Percentiles rank a stretch among this genome's conserved stretches.
Evolutionary conservation across 495 filamentous ascomycete species (phyloP).

Genomic region (Oleoguttula mirabilis): DNA sequence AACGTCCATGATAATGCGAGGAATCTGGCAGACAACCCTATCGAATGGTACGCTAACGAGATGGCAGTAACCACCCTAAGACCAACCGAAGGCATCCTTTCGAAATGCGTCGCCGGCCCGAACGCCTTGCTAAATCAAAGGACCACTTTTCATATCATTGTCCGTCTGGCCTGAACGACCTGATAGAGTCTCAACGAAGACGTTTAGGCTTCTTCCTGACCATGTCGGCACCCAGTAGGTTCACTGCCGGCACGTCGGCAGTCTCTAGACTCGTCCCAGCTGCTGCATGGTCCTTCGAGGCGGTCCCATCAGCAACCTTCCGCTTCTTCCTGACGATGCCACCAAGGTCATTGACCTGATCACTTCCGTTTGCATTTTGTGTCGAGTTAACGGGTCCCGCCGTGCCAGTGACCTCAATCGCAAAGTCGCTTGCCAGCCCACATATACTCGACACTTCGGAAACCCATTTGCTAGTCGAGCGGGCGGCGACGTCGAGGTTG

Average conservation of each 20-base stretch:
- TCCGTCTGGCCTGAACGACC: neutral
- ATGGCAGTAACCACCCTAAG: too few relatives aligned
- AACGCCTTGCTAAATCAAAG: neutral
- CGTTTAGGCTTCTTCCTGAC: constrained; percentile 23
- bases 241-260: constrained; percentile 8
- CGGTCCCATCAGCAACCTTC: constrained; percentile 7
- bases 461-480: constrained; percentile 64
- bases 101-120: too few relatives aligned
- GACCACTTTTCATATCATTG: neutral
- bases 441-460: constrained; percentile 44
- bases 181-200: too few relatives aligned
- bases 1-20: too few relatives aligned
- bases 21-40: too few relatives aligned
- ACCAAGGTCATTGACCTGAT: constrained; percentile 17
- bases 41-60: too few relatives aligned
- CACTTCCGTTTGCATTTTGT: neutral
- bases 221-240: constrained; percentile 12
- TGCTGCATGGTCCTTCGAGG: neutral
- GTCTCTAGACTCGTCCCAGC: neutral
- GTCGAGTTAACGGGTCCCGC: constrained; percentile 9
- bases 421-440: constrained; percentile 41
- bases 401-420: constrained; percentile 41
- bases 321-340: constrained; percentile 21
- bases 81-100: too few relatives aligned
- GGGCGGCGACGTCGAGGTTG: constrained; percentile 50